These are phyloP conservation scores for Hirschioporus abietinus DNA, from an alignment of 768 basidiomycete species.

Conservation along the genomic window DNA sequence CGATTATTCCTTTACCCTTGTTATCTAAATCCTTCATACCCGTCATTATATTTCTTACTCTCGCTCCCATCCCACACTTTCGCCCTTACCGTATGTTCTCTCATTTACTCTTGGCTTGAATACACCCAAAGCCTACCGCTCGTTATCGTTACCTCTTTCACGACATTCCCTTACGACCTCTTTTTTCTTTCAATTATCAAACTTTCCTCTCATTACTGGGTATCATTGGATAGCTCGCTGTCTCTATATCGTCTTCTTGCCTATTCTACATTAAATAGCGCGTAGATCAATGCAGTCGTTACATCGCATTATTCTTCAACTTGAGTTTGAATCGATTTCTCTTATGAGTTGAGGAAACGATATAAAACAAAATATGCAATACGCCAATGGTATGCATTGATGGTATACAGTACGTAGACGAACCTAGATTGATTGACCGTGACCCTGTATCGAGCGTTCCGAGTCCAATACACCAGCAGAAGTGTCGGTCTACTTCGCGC, in stretches of 20 bases:
- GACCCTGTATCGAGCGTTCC: no score
- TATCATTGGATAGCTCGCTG: neutral
- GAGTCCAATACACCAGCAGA: no score
- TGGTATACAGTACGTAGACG: no score
- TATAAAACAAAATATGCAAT: no score
- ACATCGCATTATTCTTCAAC: neutral
- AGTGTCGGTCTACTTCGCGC: no score
- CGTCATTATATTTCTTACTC: neutral
- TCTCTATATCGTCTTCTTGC: neutral
- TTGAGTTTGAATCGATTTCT: neutral
- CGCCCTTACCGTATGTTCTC: neutral
- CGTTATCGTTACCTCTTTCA: neutral
- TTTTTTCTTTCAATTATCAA: neutral
- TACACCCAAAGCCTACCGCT: neutral
- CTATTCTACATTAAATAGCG: neutral
- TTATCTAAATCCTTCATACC: neutral
- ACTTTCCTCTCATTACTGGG: neutral
- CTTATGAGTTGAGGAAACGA: no score
- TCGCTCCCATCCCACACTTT: neutral
- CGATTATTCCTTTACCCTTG: slow-evolving; percentile 1
- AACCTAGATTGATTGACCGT: no score
- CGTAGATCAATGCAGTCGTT: neutral
- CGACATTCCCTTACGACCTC: neutral
- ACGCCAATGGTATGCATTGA: no score
- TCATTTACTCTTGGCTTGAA: neutral